Conservation (phyloP, 2,329 filamentous ascomycete genomes). For the Phaeosphaeria sp. region DNA sequence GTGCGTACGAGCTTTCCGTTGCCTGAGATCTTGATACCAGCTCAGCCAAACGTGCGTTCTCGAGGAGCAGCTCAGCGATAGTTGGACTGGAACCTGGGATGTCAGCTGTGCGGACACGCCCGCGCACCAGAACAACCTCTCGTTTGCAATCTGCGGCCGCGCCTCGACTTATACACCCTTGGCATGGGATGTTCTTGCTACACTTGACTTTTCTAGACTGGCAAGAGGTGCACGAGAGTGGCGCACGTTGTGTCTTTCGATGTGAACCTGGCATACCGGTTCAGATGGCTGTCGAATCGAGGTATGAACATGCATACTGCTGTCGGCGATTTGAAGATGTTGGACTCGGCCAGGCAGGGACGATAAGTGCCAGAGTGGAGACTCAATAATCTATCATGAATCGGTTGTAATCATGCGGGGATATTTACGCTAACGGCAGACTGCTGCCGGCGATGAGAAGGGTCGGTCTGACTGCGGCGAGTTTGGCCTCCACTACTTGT, state of each 20-base stretch:
- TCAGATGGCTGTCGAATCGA: neutral
- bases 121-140: constrained; percentile 15
- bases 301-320: neutral
- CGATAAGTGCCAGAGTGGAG: neutral
- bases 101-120: constrained; percentile 15
- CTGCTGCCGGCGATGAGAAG: neutral
- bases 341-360: neutral
- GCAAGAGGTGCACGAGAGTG: constrained; percentile 18
- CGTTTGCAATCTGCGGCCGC: constrained; percentile 13
- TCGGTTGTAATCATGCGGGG: neutral
- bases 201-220: constrained; percentile 16
- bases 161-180: constrained; percentile 14
- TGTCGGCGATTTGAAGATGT: neutral
- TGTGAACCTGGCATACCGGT: neutral
- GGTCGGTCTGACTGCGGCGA: neutral
- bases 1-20: neutral
- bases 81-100: constrained; percentile 8
- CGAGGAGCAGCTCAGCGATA: constrained; percentile 12
- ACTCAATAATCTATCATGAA: neutral
- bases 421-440: neutral
- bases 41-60: constrained; percentile 15
- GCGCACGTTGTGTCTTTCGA: constrained; percentile 14
- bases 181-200: constrained; percentile 16
- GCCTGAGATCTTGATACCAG: constrained; percentile 6
- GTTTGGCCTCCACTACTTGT: neutral